Conservation (phyloP, 2,329 filamentous ascomycete species). For the Lasiodiplodia sp. region DNA sequence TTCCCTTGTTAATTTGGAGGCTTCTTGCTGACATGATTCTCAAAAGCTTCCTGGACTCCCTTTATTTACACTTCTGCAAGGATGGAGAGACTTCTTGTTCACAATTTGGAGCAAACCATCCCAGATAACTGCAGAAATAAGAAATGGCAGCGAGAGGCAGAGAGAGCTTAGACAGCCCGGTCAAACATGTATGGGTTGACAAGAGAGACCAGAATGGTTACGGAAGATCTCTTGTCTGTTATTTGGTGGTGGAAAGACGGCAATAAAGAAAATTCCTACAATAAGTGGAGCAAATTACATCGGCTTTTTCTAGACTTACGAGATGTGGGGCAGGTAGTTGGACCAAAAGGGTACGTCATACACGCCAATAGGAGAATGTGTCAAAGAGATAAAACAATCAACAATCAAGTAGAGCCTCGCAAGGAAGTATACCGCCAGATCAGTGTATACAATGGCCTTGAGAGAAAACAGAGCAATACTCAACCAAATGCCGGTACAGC, state of each 20-base stretch:
- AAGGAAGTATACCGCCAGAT: conserved; percentile 20
- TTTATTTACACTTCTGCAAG: background rate
- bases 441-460: background rate
- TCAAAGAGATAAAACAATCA: conserved; percentile 32
- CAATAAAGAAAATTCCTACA: background rate
- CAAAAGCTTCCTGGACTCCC: background rate
- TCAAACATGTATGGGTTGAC: background rate
- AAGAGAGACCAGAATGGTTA: background rate
- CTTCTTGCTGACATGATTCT: background rate
- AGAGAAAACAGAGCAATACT: background rate
- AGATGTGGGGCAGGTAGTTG: conserved; percentile 33
- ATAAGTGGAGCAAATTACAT: background rate
- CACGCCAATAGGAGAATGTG: conserved; percentile 31
- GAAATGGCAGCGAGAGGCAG: background rate
- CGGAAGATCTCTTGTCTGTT: background rate
- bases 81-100: background rate
- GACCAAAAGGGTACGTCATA: conserved; percentile 30
- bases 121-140: background rate
- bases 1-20: background rate
- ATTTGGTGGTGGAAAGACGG: too few relatives aligned
- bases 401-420: conserved; percentile 32
- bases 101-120: background rate
- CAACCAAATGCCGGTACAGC: too few relatives aligned
- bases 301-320: background rate
- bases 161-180: background rate